Evolutionary conservation across 768 basidiomycete genomes (phyloP), one percentile per base, ranked within the genome.

Genomic region (Suillus sp.): DNA sequence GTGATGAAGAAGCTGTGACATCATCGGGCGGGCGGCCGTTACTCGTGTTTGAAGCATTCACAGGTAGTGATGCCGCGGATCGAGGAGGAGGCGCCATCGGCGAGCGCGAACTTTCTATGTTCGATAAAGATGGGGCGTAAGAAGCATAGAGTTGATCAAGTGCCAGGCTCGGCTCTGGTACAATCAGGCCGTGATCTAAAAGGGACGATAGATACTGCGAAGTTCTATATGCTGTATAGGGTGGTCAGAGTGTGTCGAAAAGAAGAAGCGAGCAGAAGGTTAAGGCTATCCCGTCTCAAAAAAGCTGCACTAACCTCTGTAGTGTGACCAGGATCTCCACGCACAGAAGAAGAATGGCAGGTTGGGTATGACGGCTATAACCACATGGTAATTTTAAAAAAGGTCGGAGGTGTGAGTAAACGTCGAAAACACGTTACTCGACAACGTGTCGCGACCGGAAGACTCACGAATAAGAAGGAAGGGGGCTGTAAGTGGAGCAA

Each of bases 251-350:
- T 42, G 48, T 25, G 22, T 37, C 22, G 22, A 9, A 9, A 14
- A 27, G 20, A 20, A 51, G 50, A 55, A 63, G 20, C 18, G 30
- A 30, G 30, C 9, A 25, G 18, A 16, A 53, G 53, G 50, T n/a
- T n/a, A 18, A 8, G 27, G 18, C 20, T 25, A 16, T 59, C 20
- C 27, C 62, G 60, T 40, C 62, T 60, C 20, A 37, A 9, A 34
- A 47, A 48, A 62, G 10, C 61, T 63, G 50, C 48, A 37, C 74
- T 65, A 62, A 91, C 91, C 91, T 82, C 81, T 84, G 72, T 89
- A 93, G 74, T 94, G 92, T 45, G 87, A 89, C 91, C 91, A 94
- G 48, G 90, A 87, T 50, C 92, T 82, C 92, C 92, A 94, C 11
- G 81, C 84, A 68, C 90, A 92, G 75, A 91, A 94, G 78, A 94